Conservation (phyloP, 129 eudicot species). For the Silybum marianum region DNA sequence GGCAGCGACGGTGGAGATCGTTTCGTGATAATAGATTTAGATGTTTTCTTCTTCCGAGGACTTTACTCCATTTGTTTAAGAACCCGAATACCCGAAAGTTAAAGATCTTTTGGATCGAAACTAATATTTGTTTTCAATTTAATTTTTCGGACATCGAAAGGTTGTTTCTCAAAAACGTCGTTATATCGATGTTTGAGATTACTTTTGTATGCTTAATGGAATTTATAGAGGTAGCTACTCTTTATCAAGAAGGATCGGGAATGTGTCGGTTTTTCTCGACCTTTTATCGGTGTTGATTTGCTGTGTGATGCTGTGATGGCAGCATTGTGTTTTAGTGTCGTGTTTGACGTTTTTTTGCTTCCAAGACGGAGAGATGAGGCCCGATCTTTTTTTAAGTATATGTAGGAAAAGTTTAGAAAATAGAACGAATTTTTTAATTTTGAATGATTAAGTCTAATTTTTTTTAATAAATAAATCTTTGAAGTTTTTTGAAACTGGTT, state of each 20-base stretch:
- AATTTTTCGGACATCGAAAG: slow-evolving; percentile 3
- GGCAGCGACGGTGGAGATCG: slow-evolving; percentile 34
- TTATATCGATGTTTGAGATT: slow-evolving; percentile 4
- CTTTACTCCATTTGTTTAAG: slow-evolving; percentile 26
- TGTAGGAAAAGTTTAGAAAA: too few species aligned
- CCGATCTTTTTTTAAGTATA: too few species aligned
- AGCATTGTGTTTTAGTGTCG: too few species aligned
- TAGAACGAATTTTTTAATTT: too few species aligned
- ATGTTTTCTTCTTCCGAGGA: slow-evolving; percentile 22
- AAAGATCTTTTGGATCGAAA: neutral
- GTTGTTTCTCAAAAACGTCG: slow-evolving; percentile 10
- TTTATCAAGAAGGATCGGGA: neutral
- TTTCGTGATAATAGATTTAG: slow-evolving; percentile 39
- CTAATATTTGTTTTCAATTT: neutral
- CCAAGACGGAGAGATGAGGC: too few species aligned
- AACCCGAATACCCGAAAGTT: slow-evolving; percentile 16
- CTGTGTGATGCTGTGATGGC: too few species aligned
- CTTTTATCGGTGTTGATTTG: neutral
- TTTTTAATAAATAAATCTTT: too few species aligned
- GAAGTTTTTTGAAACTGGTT: too few species aligned
- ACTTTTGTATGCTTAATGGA: neutral
- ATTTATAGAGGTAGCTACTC: neutral
- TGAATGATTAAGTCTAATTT: too few species aligned
- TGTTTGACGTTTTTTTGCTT: too few species aligned
- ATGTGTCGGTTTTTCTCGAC: neutral